These are phyloP conservation scores for Puya raimondii DNA, from an alignment of 176 grass and related monocot species.

Conservation along the genomic window DNA sequence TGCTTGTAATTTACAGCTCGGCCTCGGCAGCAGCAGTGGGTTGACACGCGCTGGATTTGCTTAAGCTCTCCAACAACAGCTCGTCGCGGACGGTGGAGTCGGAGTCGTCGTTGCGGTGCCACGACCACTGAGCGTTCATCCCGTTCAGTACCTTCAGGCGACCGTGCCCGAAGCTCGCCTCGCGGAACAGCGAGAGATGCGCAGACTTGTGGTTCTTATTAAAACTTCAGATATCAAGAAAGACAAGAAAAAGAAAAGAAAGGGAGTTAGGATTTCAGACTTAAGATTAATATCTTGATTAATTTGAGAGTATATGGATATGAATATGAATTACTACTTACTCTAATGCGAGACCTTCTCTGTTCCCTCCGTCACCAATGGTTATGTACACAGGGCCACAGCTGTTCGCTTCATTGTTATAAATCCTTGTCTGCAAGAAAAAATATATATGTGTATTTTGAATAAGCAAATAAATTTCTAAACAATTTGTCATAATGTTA, in stretches of 20 bases:
- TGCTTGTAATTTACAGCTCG: slow-evolving; percentile 27
- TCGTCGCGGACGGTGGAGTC: slow-evolving; percentile 48
- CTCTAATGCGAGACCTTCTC: slow-evolving; percentile 88
- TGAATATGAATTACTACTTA: slow-evolving; percentile 26
- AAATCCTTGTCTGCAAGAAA: slow-evolving; percentile 56
- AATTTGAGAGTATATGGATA: no score
- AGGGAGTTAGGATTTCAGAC: background rate
- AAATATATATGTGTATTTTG: background rate
- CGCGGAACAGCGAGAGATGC: slow-evolving; percentile 41
- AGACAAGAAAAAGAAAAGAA: background rate
- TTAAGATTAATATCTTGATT: no score
- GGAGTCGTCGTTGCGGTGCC: slow-evolving; percentile 86
- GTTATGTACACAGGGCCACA: slow-evolving; percentile 82
- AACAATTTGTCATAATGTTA: no score
- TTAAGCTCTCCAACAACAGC: slow-evolving; percentile 63
- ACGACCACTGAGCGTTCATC: slow-evolving; percentile 64
- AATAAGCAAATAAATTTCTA: background rate
- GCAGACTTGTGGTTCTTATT: slow-evolving; percentile 58
- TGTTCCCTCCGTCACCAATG: slow-evolving; percentile 91
- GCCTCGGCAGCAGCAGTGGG: background rate
- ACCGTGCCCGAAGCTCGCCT: slow-evolving; percentile 91
- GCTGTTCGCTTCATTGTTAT: slow-evolving; percentile 43
- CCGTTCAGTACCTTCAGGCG: slow-evolving; percentile 54
- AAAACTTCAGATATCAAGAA: slow-evolving; percentile 31
- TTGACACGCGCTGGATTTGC: slow-evolving; percentile 21